Evolutionary conservation across 140 eudicot species (phyloP), one percentile per base, ranked within the genome.

Genomic region (Artemisia princeps): DNA sequence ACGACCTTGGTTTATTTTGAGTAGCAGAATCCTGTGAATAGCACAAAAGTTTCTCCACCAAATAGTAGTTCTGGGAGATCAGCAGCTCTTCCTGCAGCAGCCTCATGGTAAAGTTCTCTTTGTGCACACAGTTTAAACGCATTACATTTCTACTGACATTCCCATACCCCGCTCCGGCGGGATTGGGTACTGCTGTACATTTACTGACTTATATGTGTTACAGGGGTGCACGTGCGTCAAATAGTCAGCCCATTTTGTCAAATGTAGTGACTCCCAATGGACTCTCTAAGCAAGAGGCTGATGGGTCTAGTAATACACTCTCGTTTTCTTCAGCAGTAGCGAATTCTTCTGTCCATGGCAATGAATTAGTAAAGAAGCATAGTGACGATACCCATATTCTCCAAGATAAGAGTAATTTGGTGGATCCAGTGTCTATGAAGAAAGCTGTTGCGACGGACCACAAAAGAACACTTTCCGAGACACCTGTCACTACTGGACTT

Each of bases 151-250:
- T 33, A 33, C 42, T 1, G 42, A 33, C 42, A 5, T 33, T 33
- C 8, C 42, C 8, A 33, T 33, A 6, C 42, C 42, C 42, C 8
- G 42, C 42, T 33, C 9, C 42, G 8, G 42, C 8, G 8, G 42
- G 42, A 33, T 33, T 33, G 8, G 42, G 42, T 33, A 33, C 42
- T 33, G 42, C 7, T 33, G 42, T 33, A 33, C 37, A 28, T 28
- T 33, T 33, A 52, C 49, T 62, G 75, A 70, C 22, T 11, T 8
- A 44, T n/a, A 37, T 77, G 48, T 60, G 44, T 26, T 70, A 64
- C 77, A 90, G 97, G 97, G 97, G 90, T 62, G 71, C 79, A 37
- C 91, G 89, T 11, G 75, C 82, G 23, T 81, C 88, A 20, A 81
- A 63, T 70, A 79, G 79, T 62, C 88, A 65, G 62, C 81, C 72